These are phyloP conservation scores for Wickerhamomyces mucosus DNA, from an alignment of 805 yeast species.

Conservation along the genomic window DNA sequence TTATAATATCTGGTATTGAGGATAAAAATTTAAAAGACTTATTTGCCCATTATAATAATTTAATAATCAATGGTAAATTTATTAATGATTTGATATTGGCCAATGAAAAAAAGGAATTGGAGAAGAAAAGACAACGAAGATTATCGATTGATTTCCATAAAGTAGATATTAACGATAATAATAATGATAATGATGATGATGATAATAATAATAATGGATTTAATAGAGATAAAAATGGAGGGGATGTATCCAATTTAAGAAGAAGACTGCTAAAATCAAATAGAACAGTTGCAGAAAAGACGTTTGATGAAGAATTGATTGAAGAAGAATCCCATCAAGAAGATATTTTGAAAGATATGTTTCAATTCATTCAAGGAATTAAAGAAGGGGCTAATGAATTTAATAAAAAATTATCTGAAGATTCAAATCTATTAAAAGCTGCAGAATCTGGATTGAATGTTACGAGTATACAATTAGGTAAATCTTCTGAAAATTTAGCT, in stretches of 20 bases:
- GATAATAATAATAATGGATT: slow-evolving; percentile 1
- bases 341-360: slow-evolving; percentile 28
- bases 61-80: slow-evolving; percentile 2
- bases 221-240: no score
- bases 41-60: not conserved
- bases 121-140: slow-evolving; percentile 8
- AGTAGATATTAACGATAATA: slow-evolving; percentile 1
- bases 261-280: slow-evolving; percentile 22
- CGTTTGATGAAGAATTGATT: slow-evolving; percentile 26
- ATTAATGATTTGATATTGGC: slow-evolving; percentile 5
- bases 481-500: slow-evolving; percentile 21
- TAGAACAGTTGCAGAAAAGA: slow-evolving; percentile 2
- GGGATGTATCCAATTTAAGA: slow-evolving; percentile 23
- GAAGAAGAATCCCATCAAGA: slow-evolving; percentile 29
- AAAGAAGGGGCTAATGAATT: slow-evolving; percentile 32
- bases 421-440: slow-evolving; percentile 27
- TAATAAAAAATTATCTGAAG: slow-evolving; percentile 29
- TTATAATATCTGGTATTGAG: not conserved
- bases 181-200: slow-evolving; percentile 10
- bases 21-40: not conserved
- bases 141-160: slow-evolving; percentile 16
- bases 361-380: slow-evolving; percentile 25
- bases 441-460: slow-evolving; percentile 32
- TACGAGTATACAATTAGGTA: slow-evolving; percentile 25
- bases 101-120: slow-evolving; percentile 3